A percentile compares a stretch with the other conserved stretches of the same genome.
Conservation (phyloP, 108 stramenopile species). For the Seminavis robusta region DNA sequence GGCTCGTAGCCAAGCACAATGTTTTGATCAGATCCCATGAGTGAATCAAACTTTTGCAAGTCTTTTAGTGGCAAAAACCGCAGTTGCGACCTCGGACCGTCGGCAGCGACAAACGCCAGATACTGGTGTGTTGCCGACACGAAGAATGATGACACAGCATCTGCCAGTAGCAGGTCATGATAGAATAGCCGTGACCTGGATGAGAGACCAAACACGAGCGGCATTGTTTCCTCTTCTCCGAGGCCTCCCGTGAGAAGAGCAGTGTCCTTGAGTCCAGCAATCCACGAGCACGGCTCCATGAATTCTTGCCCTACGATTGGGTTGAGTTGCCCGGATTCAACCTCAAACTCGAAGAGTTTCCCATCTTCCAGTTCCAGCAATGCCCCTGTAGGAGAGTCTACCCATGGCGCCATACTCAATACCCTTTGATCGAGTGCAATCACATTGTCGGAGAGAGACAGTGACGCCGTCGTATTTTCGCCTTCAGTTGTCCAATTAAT, state of each 20-base stretch:
- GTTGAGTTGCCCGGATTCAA: constrained; percentile 25
- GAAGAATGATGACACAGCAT: constrained; percentile 65
- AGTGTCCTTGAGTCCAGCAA: constrained; percentile 53
- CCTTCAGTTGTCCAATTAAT: constrained; percentile 25
- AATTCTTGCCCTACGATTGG: constrained; percentile 55
- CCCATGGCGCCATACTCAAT: constrained; percentile 68
- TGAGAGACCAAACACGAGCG: constrained; percentile 67
- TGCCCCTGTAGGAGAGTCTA: constrained; percentile 46
- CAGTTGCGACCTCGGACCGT: constrained; percentile 69
- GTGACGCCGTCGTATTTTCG: constrained; percentile 7
- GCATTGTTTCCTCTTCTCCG: constrained; percentile 16
- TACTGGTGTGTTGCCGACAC: constrained; percentile 61
- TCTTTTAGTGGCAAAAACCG: constrained; percentile 58
- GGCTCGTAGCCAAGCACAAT: constrained; percentile 77
- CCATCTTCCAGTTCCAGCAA: constrained; percentile 70
- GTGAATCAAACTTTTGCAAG: constrained; percentile 64
- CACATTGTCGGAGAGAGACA: constrained; percentile 26
- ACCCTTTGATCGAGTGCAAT: constrained; percentile 47
- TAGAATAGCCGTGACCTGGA: constrained; percentile 65
- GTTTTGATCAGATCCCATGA: constrained; percentile 77
- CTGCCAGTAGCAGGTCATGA: constrained; percentile 71
- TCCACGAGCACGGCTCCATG: constrained; percentile 82
- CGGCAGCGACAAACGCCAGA: constrained; percentile 57
- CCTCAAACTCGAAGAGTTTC: constrained; percentile 54
- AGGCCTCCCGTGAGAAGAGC: constrained; percentile 16